Percentiles rank a stretch among this genome's conserved stretches.
Evolutionary conservation across 2,329 filamentous ascomycete species (phyloP).

Genomic region (Allantophomopsis cytisporea): DNA sequence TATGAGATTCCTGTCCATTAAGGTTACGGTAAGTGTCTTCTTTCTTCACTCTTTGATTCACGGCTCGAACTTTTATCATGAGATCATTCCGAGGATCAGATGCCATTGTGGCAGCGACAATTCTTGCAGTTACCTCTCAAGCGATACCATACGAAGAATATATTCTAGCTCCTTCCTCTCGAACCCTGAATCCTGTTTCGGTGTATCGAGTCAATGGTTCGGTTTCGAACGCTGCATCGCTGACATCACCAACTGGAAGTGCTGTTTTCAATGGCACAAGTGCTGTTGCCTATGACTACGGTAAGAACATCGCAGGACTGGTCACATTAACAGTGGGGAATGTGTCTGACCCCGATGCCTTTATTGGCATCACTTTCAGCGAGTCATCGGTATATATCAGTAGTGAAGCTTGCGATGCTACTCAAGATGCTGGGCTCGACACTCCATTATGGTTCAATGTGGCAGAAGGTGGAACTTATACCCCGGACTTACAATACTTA

Average conservation of each 20-base stretch:
- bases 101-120: too few relatives aligned
- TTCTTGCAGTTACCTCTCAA: too few relatives aligned
- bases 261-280: not conserved
- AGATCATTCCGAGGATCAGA: too few relatives aligned
- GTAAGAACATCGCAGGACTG: constrained; percentile 23
- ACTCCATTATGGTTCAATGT: constrained; percentile 21
- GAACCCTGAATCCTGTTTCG: constrained; percentile 12
- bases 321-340: constrained; percentile 19
- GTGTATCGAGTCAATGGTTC: constrained; percentile 19
- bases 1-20: too few relatives aligned
- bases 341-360: constrained; percentile 12
- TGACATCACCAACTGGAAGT: constrained; percentile 1
- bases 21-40: too few relatives aligned
- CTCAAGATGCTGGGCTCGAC: constrained; percentile 29
- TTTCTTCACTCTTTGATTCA: too few relatives aligned
- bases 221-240: constrained; percentile 2
- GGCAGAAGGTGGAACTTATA: constrained; percentile 22
- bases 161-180: constrained; percentile 18
- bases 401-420: constrained; percentile 28
- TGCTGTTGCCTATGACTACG: constrained; percentile 22
- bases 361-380: constrained; percentile 24
- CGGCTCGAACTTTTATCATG: too few relatives aligned
- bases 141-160: constrained; percentile 18
- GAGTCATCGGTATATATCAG: constrained; percentile 32
- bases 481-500: constrained; percentile 24